These are phyloP conservation scores for Grigorovia yakushimaensis DNA, from an alignment of 805 yeast species.

Conservation along the genomic window DNA sequence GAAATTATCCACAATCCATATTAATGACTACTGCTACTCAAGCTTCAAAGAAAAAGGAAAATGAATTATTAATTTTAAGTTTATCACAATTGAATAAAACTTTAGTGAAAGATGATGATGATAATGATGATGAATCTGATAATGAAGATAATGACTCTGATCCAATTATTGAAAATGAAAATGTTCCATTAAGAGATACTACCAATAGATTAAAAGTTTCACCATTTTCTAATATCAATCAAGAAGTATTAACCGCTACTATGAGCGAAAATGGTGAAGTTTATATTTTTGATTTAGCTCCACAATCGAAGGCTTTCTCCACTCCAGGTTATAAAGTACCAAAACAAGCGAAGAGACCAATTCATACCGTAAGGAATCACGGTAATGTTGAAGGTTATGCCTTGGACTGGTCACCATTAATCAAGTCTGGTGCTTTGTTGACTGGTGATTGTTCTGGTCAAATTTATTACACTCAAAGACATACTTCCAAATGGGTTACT, in stretches of 20 bases:
- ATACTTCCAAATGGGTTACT: constrained; percentile 72
- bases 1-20: constrained; percentile 79
- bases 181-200: constrained; percentile 67
- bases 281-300: constrained; percentile 66
- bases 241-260: constrained; percentile 79
- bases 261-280: constrained; percentile 89
- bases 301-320: constrained; percentile 76
- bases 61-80: constrained; percentile 78
- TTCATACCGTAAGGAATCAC: constrained; percentile 72
- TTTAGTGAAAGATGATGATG: constrained; percentile 71
- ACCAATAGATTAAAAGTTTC: constrained; percentile 83
- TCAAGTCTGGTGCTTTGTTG: constrained; percentile 67
- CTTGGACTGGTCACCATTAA: constrained; percentile 89
- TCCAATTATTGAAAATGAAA: constrained; percentile 81
- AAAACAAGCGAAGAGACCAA: constrained; percentile 66
- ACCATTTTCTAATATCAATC: constrained; percentile 55
- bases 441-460: constrained; percentile 88
- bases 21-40: constrained; percentile 90
- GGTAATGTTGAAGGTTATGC: constrained; percentile 98
- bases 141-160: constrained; percentile 65
- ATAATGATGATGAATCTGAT: constrained; percentile 64
- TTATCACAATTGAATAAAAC: constrained; percentile 77
- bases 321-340: constrained; percentile 79
- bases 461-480: constrained; percentile 67
- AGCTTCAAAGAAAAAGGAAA: constrained; percentile 78